Percentiles rank a stretch among this genome's conserved stretches.
Conservation (phyloP, 306 rosid genomes). For the Acacia acuminata region DNA sequence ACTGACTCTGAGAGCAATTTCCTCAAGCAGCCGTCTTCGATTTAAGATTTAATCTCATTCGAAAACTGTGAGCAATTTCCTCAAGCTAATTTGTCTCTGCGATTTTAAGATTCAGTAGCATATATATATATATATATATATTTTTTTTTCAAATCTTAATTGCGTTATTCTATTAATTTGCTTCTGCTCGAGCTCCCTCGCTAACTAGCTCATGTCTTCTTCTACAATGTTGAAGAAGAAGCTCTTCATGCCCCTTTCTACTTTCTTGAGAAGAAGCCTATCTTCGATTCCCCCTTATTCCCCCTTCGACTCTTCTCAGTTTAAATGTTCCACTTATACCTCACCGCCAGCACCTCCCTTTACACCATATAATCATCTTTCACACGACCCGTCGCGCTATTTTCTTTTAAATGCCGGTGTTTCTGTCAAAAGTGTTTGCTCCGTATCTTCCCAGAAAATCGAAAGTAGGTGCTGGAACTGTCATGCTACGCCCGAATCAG, state of each 20-base stretch:
- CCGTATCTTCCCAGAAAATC: conserved; percentile 42
- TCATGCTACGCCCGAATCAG: conserved; percentile 37
- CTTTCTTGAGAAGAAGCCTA: conserved; percentile 36
- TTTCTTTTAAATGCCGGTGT: conserved; percentile 23
- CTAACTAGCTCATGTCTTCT: not conserved
- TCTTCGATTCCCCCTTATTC: conserved; percentile 31
- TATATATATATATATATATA: too few species aligned
- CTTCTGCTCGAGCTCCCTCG: too few species aligned
- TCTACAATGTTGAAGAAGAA: conserved; percentile 52
- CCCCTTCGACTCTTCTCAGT: conserved; percentile 8
- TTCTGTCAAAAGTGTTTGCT: conserved; percentile 34
- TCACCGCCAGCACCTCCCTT: conserved; percentile 24
- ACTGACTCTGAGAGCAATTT: too few species aligned
- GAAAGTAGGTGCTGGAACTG: conserved; percentile 75
- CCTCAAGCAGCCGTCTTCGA: too few species aligned
- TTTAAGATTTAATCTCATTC: too few species aligned
- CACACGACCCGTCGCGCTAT: not conserved
- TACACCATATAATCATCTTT: conserved; percentile 6
- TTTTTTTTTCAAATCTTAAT: too few species aligned
- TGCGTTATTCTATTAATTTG: too few species aligned
- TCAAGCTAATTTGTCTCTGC: too few species aligned
- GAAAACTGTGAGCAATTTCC: too few species aligned
- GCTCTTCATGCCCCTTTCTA: conserved; percentile 42
- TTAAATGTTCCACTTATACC: conserved; percentile 6
- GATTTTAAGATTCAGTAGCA: too few species aligned